Base-by-base conservation (phyloP, 2,329 filamentous ascomycete genomes). In the Colletotrichum neosansevieriae region DNA sequence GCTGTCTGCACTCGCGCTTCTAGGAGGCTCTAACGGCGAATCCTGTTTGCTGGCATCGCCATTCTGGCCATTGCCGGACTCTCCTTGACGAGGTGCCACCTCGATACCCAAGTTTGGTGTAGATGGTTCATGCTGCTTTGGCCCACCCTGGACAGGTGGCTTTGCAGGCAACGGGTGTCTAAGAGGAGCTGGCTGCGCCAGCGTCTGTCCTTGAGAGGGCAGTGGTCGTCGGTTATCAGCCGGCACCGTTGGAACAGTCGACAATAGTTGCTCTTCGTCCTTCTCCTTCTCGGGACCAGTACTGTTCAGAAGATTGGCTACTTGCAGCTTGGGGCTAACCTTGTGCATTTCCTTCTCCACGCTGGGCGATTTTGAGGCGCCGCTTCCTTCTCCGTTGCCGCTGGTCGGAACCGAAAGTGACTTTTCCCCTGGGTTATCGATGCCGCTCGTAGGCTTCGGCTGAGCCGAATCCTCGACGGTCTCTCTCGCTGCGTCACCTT, bases 291-390 rank as follows among this genome's bases (percentile, higher is more conserved):
- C 61, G 3, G 54, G 24, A 3, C 15, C 34, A 11, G 36, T 21
- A 47, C 36, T 49, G 40, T 65, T 68, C 15, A 68, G 54, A 3
- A 68, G 32, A 32, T 68, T 32, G 40, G 65, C 47, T 10, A 68
- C 34, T 17, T 68, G 61, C 19, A 68, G 7, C 17, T 54, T 58
- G 19, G 61, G 65, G 29, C 54, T 68, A 24, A 50, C 15, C 3
- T 49, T 56, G n/a, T 60, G 21, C 4, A 21, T 42, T 54, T 59
- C 61, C 15, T 36, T 56, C 29, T 64, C 24, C n/a, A 59, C 12
- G 11, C 58, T 61, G 15, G 47, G 58, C 15, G 58, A 61, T 11
- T 61, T 53, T 15, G 58, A 61, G 10, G 47, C 47, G 11, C 45
- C 21, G 47, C 58, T 61, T 13, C 58, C n/a, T 44, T 61, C 58